Evolutionary conservation across 768 basidiomycete genomes (phyloP).

Genomic region (Boletus fagicola): DNA sequence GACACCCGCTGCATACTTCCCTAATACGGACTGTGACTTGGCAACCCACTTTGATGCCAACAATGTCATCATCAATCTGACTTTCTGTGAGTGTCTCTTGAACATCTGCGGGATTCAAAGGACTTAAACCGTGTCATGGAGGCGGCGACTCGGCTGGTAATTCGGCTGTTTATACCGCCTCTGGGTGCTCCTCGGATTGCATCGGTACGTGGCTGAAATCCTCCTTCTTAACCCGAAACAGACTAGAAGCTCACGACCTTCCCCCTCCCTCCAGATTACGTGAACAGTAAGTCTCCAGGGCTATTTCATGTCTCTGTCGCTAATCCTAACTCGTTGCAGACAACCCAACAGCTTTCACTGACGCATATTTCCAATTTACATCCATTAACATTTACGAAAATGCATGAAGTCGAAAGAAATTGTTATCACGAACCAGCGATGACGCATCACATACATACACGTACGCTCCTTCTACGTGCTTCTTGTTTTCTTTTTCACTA

Average conservation of each 20-base stretch:
- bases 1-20: slow-evolving; percentile 35
- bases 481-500: no score
- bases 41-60: slow-evolving; percentile 35
- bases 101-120: background rate
- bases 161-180: slow-evolving; percentile 23
- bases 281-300: slow-evolving; percentile 20
- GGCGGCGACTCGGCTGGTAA: slow-evolving; percentile 34
- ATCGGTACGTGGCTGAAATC: background rate
- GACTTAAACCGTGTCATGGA: background rate
- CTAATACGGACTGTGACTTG: slow-evolving; percentile 41
- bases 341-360: slow-evolving; percentile 40
- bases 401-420: background rate
- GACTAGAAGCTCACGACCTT: background rate
- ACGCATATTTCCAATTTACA: slow-evolving; percentile 43
- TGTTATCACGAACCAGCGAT: no score
- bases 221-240: background rate
- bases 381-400: slow-evolving; percentile 40
- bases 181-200: slow-evolving; percentile 21
- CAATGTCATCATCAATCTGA: slow-evolving; percentile 36
- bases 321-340: slow-evolving; percentile 13
- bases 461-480: no score
- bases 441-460: no score
- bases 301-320: background rate
- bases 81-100: slow-evolving; percentile 28
- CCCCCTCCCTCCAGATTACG: slow-evolving; percentile 21